Evolutionary conservation across 2,329 filamentous ascomycete genomes (phyloP), one percentile per base, ranked within the genome.

Genomic region (Aspergillus sp.): DNA sequence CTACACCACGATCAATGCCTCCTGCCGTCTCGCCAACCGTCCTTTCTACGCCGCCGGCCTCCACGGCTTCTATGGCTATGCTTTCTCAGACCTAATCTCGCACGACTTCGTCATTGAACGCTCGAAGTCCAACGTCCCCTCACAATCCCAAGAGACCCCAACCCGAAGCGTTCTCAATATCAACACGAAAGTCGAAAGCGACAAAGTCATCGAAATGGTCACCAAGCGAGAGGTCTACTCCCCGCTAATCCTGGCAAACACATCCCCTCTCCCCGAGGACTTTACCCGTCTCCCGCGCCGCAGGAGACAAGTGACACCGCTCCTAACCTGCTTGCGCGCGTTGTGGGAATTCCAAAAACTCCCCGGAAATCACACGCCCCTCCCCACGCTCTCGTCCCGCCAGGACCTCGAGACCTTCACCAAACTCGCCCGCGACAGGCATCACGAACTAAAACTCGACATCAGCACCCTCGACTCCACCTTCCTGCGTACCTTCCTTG

Each of bases 201-300:
- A 82, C 43, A 91, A 89, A 69, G 76, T 77, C 23, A 81, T 87
- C 46, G 93, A 98, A 66, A 79, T 89, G 56, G 90, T 98, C 50
- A 93, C 86, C 45, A 97, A 97, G 74, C 82, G 86, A 54, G 93
- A 98, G 65, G 75, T 85, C 1, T 98, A 96, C 74, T 89, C 87
- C 3, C 90, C 90, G 1, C 85, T 94, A 69, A 79, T 88, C 53
- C 80, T 95, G n/a, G 87, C 87, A 50, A 91, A 94, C 64, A 82
- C 83, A 7, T 88, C 88, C 7, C 79, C 80, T 7, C 78, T 98
- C 0, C 75, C 79, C 2, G 86, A 91, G 38, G 86, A 90, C 58
- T 73, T 79, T 27, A 82, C 78, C 53, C 85, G 82, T 49, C 78
- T 80, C 46, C 81, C 88, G 47, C 83, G 86, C 20, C 77, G 84